phyloP scores from a whole-genome alignment of 2,329 filamentous ascomycete species.

The Elsinoe necatrix region DNA sequence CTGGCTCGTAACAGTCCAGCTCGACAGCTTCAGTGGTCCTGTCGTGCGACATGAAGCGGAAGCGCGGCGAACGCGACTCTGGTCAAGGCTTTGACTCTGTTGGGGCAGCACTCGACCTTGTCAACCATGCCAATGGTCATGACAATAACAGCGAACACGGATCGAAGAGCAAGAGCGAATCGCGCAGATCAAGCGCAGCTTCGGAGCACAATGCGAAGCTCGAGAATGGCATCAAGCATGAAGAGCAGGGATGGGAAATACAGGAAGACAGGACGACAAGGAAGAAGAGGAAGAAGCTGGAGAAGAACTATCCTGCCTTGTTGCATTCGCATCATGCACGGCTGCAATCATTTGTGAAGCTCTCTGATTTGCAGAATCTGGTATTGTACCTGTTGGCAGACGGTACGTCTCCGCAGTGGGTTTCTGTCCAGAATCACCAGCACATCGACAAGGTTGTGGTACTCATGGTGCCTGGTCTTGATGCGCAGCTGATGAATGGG shows the following conservation, averaged over 20 bases:
- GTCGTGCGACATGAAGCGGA: not conserved
- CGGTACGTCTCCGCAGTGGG: constrained; percentile 54
- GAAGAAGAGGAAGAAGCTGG: constrained; percentile 28
- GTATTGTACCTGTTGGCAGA: constrained; percentile 55
- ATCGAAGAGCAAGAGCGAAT: not conserved
- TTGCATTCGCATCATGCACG: constrained; percentile 46
- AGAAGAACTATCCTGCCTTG: constrained; percentile 46
- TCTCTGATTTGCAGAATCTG: constrained; percentile 51
- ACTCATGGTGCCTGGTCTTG: constrained; percentile 85
- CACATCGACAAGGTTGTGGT: constrained; percentile 67
- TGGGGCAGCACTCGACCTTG: not conserved
- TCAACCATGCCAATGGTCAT: not conserved
- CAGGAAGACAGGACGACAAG: constrained; percentile 20
- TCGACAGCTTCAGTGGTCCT: no score
- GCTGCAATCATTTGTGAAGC: constrained; percentile 47
- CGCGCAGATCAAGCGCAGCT: not conserved
- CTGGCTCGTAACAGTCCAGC: no score
- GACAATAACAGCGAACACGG: not conserved
- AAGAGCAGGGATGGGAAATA: constrained; percentile 24
- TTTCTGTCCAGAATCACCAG: constrained; percentile 49
- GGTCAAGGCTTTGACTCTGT: not conserved
- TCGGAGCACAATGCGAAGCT: not conserved
- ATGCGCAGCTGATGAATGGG: constrained; percentile 78
- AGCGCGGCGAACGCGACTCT: not conserved
- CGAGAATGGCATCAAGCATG: not conserved